Base-by-base conservation (phyloP, 768 basidiomycete genomes). In the Hygrocybe coccinea region DNA sequence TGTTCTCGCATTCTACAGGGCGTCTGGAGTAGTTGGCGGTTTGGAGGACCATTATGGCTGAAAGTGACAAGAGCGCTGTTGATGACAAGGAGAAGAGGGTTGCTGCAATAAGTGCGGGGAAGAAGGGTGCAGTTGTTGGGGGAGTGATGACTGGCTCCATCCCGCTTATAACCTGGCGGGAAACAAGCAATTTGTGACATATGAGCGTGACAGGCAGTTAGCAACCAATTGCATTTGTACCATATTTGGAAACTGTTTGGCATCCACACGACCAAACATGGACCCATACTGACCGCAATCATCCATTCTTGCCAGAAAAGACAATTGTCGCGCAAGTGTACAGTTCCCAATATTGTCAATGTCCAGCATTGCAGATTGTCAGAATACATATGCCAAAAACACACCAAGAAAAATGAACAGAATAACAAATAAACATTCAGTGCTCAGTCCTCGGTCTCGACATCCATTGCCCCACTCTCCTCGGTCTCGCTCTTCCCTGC, bases 41-140 rank as follows among this genome's bases (percentile, higher is more conserved):
- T 62, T 61, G 11, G 62, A 38, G 56, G 45, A 65, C 64, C 75
- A 76, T 71, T 47, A 56, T 59, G 53, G 60, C 17, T 49, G 33
- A 41, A 12, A 53, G n/a, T n/a, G n/a, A 51, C 29, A 50, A 24
- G 43, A 29, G 50, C 8, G 8, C 8, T 29, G 29, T 3, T 29
- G 29, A 29, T 29, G 29, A n/a, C n/a, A n/a, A n/a, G n/a, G n/a
- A n/a, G n/a, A n/a, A n/a, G n/a, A n/a, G 29, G 29, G 29, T 8
- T 8, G 29, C 29, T 29, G 29, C 8, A 29, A 29, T 8, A 4
- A 8, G 29, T 29, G 3, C 29, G 29, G 29, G 29, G 29, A 8
- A 8, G 29, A 29, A 29, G 29, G 8, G 8, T 29, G 29, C 29
- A 4, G 29, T 3, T 29, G 29, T 4, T 29, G 3, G 29, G 29